Percentiles rank a stretch among this genome's conserved stretches.
phyloP scores from a whole-genome alignment of 495 filamentous ascomycete genomes.

The Trichoderma asperelloides region DNA sequence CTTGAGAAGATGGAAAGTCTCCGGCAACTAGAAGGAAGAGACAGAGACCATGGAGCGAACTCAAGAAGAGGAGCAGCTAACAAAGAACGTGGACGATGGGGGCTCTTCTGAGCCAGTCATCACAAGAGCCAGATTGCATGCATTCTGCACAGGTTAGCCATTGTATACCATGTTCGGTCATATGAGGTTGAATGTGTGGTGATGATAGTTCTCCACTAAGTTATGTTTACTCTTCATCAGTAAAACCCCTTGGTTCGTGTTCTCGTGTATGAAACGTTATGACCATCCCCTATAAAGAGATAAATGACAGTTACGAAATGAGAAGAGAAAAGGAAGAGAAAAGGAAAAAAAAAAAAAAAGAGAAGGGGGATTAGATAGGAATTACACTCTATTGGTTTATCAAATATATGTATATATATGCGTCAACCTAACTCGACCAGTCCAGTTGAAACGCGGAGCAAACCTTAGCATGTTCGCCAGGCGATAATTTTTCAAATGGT shows the following conservation, averaged over 20 bases:
- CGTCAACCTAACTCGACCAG: too few species aligned
- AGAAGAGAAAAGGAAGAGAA: neutral
- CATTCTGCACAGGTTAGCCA: neutral
- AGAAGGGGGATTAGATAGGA: neutral
- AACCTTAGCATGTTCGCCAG: neutral
- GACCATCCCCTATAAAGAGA: neutral
- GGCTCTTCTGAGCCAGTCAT: conserved; percentile 20
- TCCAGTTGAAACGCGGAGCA: neutral
- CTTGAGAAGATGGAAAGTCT: conserved; percentile 89
- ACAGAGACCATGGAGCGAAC: conserved; percentile 16
- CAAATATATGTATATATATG: too few species aligned
- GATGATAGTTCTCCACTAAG: neutral
- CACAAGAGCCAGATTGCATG: neutral
- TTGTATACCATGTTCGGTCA: neutral
- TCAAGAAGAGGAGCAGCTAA: conserved; percentile 5
- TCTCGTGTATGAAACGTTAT: neutral
- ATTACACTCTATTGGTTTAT: too few species aligned
- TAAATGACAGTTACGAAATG: neutral
- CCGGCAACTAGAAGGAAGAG: conserved; percentile 57
- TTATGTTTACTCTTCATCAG: neutral
- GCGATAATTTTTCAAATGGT: conserved; percentile 12
- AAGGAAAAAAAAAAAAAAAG: neutral
- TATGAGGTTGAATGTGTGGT: conserved; percentile 1
- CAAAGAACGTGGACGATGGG: conserved; percentile 26
- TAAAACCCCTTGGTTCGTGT: neutral